phyloP scores from a whole-genome alignment of 1,284 basidiomycete species.

The Ganoderma leucocontextum region DNA sequence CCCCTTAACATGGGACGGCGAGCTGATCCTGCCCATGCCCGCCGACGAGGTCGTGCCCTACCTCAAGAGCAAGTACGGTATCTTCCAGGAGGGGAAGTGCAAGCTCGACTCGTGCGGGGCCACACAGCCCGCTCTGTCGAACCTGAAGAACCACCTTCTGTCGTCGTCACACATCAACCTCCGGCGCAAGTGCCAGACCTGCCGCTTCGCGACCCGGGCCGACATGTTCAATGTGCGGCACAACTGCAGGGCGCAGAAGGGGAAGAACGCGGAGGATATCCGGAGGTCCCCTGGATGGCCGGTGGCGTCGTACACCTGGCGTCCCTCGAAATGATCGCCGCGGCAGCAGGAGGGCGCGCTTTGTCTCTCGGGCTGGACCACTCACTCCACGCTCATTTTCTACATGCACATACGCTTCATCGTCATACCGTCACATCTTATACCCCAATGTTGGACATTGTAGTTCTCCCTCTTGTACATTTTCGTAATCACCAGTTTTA shows the following conservation, averaged over 20 bases:
- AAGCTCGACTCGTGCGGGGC: background rate
- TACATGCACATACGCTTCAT: background rate
- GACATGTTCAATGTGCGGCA: slow-evolving; percentile 1
- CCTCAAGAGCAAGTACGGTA: background rate
- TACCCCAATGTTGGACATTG: background rate
- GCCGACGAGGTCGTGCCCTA: background rate
- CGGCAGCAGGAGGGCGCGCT: background rate
- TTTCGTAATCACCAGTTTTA: background rate
- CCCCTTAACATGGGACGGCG: slow-evolving; percentile 9
- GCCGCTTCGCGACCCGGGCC: background rate
- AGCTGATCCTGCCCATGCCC: slow-evolving; percentile 1
- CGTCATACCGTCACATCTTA: background rate
- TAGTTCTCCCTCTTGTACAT: background rate
- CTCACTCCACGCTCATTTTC: background rate
- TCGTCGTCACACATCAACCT: background rate
- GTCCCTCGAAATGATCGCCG: background rate
- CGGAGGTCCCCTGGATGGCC: background rate
- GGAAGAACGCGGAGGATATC: background rate
- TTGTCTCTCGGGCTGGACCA: background rate
- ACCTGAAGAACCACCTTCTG: slow-evolving; percentile 11
- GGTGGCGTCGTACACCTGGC: background rate
- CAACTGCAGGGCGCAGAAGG: background rate
- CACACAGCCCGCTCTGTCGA: background rate
- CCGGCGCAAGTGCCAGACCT: slow-evolving; percentile 2
- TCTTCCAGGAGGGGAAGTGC: background rate